Evolutionary conservation across 73 alveolate species (phyloP).

Genomic region (Stentor roeselii): DNA sequence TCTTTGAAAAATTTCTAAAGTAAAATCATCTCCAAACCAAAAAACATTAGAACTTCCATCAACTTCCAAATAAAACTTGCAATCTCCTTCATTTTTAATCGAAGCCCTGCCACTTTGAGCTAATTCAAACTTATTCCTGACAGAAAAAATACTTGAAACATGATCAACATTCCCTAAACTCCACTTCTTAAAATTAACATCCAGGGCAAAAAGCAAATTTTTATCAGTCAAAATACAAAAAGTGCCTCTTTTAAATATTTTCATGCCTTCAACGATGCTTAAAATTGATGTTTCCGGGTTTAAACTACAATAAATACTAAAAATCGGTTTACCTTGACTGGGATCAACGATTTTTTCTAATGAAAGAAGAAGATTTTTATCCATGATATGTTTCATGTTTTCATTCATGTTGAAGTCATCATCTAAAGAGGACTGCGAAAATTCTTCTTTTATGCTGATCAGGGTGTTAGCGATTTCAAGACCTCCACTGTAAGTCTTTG

Average conservation of each 20-base stretch:
- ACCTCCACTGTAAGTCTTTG: background rate
- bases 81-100: background rate
- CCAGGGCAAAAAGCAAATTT: background rate
- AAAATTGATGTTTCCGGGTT: background rate
- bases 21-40: background rate
- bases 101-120: background rate
- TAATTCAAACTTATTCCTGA: background rate
- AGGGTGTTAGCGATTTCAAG: background rate
- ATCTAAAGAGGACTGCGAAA: background rate
- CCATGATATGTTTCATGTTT: background rate
- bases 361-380: background rate
- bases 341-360: background rate
- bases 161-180: background rate
- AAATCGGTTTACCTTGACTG: background rate
- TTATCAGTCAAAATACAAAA: background rate
- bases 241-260: background rate
- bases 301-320: background rate
- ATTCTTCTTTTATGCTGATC: background rate
- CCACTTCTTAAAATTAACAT: background rate
- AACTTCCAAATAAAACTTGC: background rate
- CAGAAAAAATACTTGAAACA: background rate
- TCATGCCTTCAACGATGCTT: background rate
- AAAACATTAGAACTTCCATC: background rate
- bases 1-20: constrained; percentile 20
- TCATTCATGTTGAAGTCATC: background rate